Percentiles rank a stretch among this genome's conserved stretches.
Conservation (phyloP, 2,329 filamentous ascomycete genomes). For the Talaromyces sp. region DNA sequence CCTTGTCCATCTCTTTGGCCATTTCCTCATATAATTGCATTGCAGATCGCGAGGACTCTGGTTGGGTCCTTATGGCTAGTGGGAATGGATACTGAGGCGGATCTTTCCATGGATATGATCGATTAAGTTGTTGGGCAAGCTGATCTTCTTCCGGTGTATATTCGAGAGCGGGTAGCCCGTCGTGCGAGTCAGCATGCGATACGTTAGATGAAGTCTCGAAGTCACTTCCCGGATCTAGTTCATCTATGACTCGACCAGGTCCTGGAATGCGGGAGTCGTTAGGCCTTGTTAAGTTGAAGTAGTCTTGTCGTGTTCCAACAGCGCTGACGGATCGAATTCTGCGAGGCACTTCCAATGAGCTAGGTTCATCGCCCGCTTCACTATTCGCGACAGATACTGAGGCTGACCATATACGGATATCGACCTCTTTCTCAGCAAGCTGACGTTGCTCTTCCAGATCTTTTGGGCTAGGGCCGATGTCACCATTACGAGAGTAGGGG, state of each 20-base stretch:
- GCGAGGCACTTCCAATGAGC: slow-evolving; percentile 19
- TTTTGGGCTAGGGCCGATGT: slow-evolving; percentile 45
- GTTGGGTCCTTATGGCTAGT: slow-evolving; percentile 38
- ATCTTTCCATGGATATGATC: slow-evolving; percentile 48
- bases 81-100: slow-evolving; percentile 27
- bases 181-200: slow-evolving; percentile 22
- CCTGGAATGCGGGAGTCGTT: slow-evolving; percentile 45
- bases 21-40: slow-evolving; percentile 49
- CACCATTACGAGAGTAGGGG: slow-evolving; percentile 42
- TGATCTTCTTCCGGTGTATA: slow-evolving; percentile 25
- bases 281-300: slow-evolving; percentile 27
- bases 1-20: slow-evolving; percentile 49
- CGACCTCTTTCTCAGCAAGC: slow-evolving; percentile 48
- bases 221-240: slow-evolving; percentile 37
- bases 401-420: slow-evolving; percentile 51
- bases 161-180: slow-evolving; percentile 22
- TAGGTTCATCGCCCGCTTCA: slow-evolving; percentile 29
- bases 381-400: slow-evolving; percentile 46
- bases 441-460: slow-evolving; percentile 46
- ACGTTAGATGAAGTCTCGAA: slow-evolving; percentile 21
- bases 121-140: slow-evolving; percentile 34
- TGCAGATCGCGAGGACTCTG: slow-evolving; percentile 51
- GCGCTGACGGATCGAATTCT: slow-evolving; percentile 42
- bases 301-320: slow-evolving; percentile 33
- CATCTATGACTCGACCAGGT: slow-evolving; percentile 46